Percentiles rank a stretch among this genome's conserved stretches.
Evolutionary conservation across 2,329 filamentous ascomycete species (phyloP).

Genomic region (Exophiala sideris): DNA sequence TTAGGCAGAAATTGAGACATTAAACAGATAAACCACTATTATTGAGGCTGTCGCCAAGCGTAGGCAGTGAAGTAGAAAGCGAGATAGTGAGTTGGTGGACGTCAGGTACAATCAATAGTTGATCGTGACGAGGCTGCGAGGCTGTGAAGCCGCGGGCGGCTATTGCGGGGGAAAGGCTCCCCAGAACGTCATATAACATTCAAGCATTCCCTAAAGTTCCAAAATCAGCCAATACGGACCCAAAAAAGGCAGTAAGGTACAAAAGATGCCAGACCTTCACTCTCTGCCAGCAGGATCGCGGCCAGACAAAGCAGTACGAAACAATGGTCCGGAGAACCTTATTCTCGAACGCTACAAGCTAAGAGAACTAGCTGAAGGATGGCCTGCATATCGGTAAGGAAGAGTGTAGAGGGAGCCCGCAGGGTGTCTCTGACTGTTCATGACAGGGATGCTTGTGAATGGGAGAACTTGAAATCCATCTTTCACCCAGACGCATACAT

Average conservation of each 20-base stretch:
- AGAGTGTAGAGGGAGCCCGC: not conserved
- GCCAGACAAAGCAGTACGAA: conserved; percentile 32
- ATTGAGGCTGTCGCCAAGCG: too few species aligned
- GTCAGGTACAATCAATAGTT: too few species aligned
- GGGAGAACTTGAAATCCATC: conserved; percentile 51
- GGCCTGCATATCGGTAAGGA: conserved; percentile 45
- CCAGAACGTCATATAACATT: too few species aligned
- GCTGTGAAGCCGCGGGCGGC: too few species aligned
- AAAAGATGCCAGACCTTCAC: conserved; percentile 9
- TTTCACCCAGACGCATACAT: conserved; percentile 49
- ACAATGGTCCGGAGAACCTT: conserved; percentile 47
- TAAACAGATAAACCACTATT: too few species aligned
- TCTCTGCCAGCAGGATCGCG: conserved; percentile 15
- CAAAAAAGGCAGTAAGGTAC: not conserved
- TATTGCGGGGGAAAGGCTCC: too few species aligned
- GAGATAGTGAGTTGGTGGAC: too few species aligned
- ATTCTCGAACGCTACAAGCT: conserved; percentile 47
- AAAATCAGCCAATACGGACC: too few species aligned
- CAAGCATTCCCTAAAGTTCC: too few species aligned
- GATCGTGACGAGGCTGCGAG: too few species aligned
- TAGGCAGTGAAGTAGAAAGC: too few species aligned
- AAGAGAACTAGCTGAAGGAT: conserved; percentile 49
- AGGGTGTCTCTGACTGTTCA: not conserved
- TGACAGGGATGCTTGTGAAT: conserved; percentile 48
- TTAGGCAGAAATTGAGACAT: too few species aligned